A percentile compares a stretch with the other conserved stretches of the same genome.
These are phyloP conservation scores for Boletellus ananas DNA, from an alignment of 768 basidiomycete species.

Conservation along the genomic window DNA sequence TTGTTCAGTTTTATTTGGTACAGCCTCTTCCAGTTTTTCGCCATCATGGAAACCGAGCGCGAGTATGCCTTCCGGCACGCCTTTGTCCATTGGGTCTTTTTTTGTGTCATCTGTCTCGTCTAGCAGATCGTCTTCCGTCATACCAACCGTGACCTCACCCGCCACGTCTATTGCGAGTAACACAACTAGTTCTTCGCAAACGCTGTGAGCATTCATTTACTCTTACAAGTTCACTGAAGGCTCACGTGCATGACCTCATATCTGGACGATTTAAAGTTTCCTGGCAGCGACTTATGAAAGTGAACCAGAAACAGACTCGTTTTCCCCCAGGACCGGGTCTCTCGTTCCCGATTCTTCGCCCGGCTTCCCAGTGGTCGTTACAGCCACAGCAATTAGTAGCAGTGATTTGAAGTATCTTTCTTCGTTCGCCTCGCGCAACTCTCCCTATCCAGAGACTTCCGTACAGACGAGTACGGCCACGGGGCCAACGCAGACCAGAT, in stretches of 20 bases:
- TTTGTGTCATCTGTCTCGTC: neutral
- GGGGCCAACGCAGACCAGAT: constrained; percentile 38
- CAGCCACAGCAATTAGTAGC: neutral
- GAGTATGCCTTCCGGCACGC: neutral
- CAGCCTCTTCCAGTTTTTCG: neutral
- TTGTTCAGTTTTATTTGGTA: neutral
- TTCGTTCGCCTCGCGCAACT: neutral
- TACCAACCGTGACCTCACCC: neutral
- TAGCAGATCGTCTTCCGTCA: neutral
- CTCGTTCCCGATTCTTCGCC: constrained; percentile 1
- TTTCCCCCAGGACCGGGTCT: neutral
- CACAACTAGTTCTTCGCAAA: neutral
- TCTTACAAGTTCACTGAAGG: neutral
- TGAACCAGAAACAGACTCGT: neutral
- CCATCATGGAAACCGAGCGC: neutral
- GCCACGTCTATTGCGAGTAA: neutral
- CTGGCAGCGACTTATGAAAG: neutral
- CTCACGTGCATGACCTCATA: neutral
- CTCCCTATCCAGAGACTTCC: neutral
- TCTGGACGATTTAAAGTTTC: neutral
- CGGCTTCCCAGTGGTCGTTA: neutral
- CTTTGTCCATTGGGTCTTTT: neutral
- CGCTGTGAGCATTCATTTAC: constrained; percentile 1
- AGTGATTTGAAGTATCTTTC: neutral
- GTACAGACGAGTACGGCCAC: constrained; percentile 41